Conservation (phyloP, 2,329 filamentous ascomycete species). For the Parafenestella ontariensis region DNA sequence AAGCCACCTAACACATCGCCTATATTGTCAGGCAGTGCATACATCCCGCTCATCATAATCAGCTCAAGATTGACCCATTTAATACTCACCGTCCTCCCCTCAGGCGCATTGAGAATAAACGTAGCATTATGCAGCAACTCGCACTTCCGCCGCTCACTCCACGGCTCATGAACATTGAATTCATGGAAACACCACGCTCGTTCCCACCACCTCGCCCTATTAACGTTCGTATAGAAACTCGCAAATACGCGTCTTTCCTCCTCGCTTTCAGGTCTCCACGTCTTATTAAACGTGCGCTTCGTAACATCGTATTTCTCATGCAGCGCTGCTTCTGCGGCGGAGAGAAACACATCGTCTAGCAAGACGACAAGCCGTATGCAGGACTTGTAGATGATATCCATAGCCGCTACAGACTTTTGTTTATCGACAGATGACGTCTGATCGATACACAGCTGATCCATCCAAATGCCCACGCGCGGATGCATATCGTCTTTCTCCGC, state of each 20-base stretch:
- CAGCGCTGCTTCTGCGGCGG: conserved; percentile 7
- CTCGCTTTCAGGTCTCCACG: neutral
- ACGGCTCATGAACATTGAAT: conserved; percentile 22
- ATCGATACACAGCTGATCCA: conserved; percentile 27
- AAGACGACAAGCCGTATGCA: conserved; percentile 18
- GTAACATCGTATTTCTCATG: conserved; percentile 3
- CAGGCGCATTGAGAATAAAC: conserved; percentile 20
- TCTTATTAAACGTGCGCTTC: neutral
- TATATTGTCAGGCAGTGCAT: neutral
- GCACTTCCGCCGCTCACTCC: conserved; percentile 13
- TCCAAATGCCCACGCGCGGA: conserved; percentile 24
- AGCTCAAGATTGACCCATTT: conserved; percentile 16
- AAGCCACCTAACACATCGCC: neutral
- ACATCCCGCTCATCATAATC: conserved; percentile 6
- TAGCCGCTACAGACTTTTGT: conserved; percentile 19
- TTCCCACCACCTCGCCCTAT: conserved; percentile 18
- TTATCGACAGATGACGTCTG: conserved; percentile 14
- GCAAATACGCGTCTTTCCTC: neutral
- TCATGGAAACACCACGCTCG: conserved; percentile 27
- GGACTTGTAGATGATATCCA: conserved; percentile 27
- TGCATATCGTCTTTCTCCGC: conserved; percentile 17
- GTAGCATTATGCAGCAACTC: conserved; percentile 16
- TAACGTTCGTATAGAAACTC: conserved; percentile 14
- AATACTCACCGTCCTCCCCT: conserved; percentile 13
- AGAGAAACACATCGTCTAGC: conserved; percentile 20